Evolutionary conservation across 345 rosid species (phyloP).

Genomic region (Laguncularia racemosa): DNA sequence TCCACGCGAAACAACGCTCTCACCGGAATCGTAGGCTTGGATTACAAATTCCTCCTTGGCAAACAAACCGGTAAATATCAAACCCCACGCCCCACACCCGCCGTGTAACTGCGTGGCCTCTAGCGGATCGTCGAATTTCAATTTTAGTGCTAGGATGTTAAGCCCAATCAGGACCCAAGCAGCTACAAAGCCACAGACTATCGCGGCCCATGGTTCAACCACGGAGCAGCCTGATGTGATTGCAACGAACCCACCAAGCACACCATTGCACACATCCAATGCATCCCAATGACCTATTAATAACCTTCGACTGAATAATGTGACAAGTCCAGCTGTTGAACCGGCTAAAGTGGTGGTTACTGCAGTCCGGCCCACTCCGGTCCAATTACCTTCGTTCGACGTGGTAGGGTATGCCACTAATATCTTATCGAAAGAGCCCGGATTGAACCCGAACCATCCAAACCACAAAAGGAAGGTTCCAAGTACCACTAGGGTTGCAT

Average conservation of each 20-base stretch:
- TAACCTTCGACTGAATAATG: slow-evolving; percentile 42
- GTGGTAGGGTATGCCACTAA: slow-evolving; percentile 42
- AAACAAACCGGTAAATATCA: slow-evolving; percentile 52
- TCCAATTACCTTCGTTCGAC: slow-evolving; percentile 51
- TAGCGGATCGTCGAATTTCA: slow-evolving; percentile 52
- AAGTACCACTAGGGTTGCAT: slow-evolving; percentile 50
- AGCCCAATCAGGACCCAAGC: slow-evolving; percentile 51
- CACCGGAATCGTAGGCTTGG: slow-evolving; percentile 43
- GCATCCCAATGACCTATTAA: slow-evolving; percentile 60
- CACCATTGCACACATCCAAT: slow-evolving; percentile 50
- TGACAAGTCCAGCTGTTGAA: slow-evolving; percentile 38
- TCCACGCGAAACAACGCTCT: slow-evolving; percentile 27
- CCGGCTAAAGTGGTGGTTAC: slow-evolving; percentile 52
- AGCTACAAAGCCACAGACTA: slow-evolving; percentile 38
- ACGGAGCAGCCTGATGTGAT: slow-evolving; percentile 60
- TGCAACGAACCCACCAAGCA: slow-evolving; percentile 51
- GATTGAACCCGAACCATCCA: slow-evolving; percentile 65
- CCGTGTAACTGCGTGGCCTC: slow-evolving; percentile 57
- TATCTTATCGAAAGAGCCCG: slow-evolving; percentile 45
- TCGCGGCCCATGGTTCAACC: slow-evolving; percentile 70
- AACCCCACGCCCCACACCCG: slow-evolving; percentile 61
- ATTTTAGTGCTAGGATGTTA: slow-evolving; percentile 27
- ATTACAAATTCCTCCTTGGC: slow-evolving; percentile 52
- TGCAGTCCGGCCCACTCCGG: slow-evolving; percentile 35
- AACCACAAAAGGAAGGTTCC: slow-evolving; percentile 56